These are phyloP conservation scores for Globisporangium megalacanthum DNA, from an alignment of 352 stramenopile species.

Conservation along the genomic window DNA sequence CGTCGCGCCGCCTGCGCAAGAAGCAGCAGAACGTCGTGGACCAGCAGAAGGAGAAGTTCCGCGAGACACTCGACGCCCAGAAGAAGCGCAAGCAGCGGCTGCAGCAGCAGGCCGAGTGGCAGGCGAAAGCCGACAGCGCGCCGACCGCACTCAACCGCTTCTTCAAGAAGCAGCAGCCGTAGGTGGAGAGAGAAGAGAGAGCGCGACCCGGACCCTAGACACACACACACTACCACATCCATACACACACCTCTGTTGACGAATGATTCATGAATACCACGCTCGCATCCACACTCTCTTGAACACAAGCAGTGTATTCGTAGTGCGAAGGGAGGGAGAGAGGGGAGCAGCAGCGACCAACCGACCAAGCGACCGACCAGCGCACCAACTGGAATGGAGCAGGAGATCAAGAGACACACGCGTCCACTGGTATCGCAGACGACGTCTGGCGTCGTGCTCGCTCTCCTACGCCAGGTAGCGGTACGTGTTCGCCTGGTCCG, in stretches of 20 bases:
- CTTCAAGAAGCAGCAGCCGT: conserved; percentile 80
- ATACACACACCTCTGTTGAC: not conserved
- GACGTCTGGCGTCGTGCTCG: not conserved
- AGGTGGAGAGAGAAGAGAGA: conserved; percentile 3
- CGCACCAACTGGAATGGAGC: not conserved
- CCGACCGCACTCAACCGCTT: conserved; percentile 85
- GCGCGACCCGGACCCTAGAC: not conserved
- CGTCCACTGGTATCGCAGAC: not conserved
- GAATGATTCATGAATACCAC: not conserved
- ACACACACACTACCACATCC: not conserved
- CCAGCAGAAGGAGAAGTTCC: conserved; percentile 89
- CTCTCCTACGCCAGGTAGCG: conserved; percentile 89
- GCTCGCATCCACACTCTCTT: not conserved
- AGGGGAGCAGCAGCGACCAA: not conserved
- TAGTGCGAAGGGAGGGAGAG: not conserved
- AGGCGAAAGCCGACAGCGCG: conserved; percentile 65
- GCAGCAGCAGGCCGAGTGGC: conserved; percentile 76
- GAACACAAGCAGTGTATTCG: not conserved
- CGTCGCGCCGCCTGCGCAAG: conserved; percentile 93
- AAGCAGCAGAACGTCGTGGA: conserved; percentile 99
- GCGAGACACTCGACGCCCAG: conserved; percentile 77
- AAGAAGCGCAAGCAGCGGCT: conserved; percentile 64
- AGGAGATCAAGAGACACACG: conserved; percentile 2
- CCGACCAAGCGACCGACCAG: not conserved
- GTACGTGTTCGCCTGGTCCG: conserved; percentile 95